Evolutionary conservation across 2,329 filamentous ascomycete species (phyloP), one percentile per base, ranked within the genome.

Genomic region (Epichloe festucae): DNA sequence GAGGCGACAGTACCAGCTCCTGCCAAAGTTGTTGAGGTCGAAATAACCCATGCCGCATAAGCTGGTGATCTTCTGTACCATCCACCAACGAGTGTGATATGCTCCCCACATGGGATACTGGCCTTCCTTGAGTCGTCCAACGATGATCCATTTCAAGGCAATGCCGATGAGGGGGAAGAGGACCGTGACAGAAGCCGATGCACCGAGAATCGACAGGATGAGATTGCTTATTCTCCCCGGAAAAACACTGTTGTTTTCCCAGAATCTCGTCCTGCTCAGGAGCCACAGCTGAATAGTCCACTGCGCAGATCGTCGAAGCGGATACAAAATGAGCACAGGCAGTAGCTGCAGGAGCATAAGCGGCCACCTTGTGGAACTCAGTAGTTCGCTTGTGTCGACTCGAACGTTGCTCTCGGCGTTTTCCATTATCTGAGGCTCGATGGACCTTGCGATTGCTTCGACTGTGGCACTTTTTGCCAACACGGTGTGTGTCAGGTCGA

Each of bases 1-100:
- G 0, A 77, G 59, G 3, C 74, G 72, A 54, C 70, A 73, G 61
- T 78, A 80, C 1, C 73, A 53, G 11, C 68, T 59, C 4, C 67
- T 62, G 0, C 67, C 68, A 40, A 54, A 63, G 46, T 75, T 68
- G 47, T 64, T 67, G 48, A 62, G 54, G 19, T 60, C 61, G 54
- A 76, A 77, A 41, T 72, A 53, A 2, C 75, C 75, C 52, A 66
- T 69, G 11, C 76, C 77, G 53, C 69, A 70, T 12, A 78, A 62
- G 34, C 68, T 67, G 2, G 74, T 64, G 17, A 72, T 70, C 63
- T 79, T 80, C 58, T 79, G 72, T 2, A 72, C 70, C 50, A 80
- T 57, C 77, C 77, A 81, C 77, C 77, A 81, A 14, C 75, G 68
- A 0, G 74, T 79, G 59, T 80, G 77, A 57, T 79, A 80, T 0